Base-by-base conservation (phyloP, 805 yeast species). In the Monosporozyma aerobia region DNA sequence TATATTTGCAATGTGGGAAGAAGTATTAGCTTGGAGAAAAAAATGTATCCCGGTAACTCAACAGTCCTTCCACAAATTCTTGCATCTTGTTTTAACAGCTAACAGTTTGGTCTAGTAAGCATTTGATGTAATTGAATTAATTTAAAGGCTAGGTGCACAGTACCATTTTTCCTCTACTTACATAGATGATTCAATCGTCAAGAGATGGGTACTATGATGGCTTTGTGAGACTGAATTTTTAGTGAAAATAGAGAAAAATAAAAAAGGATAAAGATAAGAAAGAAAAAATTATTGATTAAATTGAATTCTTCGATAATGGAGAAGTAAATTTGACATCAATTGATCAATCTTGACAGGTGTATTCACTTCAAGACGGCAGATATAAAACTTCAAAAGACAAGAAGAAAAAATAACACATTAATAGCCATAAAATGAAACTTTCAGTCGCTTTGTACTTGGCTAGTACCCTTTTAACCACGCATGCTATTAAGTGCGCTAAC, bases 401-500 rank as follows among this genome's bases (percentile, higher is more conserved):
- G 29, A 7, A 7, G 29, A 7, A 27, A 14, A 35, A 35, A 14
- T 14, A 35, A 35, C 14, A 35, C 2, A 13, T 3, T 13, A 7
- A 35, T 14, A 35, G n/a, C 7, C 14, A 48, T 40, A 46, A 43
- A 37, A 44, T 43, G 44, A 27, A 44, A 23, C 45, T 43, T 19
- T 13, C 29, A 2, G 11, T 25, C 22, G n/a, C 5, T 9, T 37
- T 45, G 23, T 16, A 14, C 23, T 19, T 50, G 11, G 13, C n/a
- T 8, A 16, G 44, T 14, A 8, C 37, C 16, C 6, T 35, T 10
- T 25, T 49, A 22, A 19, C 33, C n/a, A 56, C 41, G 2, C 19
- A 37, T 22, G 51, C 52, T 22, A 33, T 59, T 3, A 32, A 53
- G 29, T 66, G 70, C 56, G 52, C 58, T 8, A 57, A 60, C 37